Conservation (phyloP, 2,329 filamentous ascomycete genomes). For the Aspergillus arachidicola region DNA sequence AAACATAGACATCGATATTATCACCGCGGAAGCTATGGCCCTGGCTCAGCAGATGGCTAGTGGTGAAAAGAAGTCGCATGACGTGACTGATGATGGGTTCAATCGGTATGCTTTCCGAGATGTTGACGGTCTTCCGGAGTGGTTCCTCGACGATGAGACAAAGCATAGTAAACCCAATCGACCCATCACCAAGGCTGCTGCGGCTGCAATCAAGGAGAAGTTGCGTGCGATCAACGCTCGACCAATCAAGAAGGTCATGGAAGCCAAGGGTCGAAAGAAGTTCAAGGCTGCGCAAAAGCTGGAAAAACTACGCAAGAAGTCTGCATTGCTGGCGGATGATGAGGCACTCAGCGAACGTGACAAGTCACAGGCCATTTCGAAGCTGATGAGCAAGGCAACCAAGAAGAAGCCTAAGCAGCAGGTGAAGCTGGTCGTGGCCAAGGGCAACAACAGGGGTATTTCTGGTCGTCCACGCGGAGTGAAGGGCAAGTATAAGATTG, state of each 20-base stretch:
- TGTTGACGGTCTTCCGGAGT: slow-evolving; percentile 87
- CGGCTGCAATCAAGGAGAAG: slow-evolving; percentile 92
- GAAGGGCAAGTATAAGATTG: slow-evolving; percentile 97
- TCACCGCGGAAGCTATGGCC: slow-evolving; percentile 99
- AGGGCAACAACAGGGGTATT: slow-evolving; percentile 80
- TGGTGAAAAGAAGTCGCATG: slow-evolving; percentile 75
- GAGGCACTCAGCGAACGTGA: slow-evolving; percentile 95
- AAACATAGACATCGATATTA: slow-evolving; percentile 83
- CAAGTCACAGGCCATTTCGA: slow-evolving; percentile 82
- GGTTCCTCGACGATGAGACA: slow-evolving; percentile 93
- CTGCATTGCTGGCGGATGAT: slow-evolving; percentile 82
- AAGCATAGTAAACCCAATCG: slow-evolving; percentile 81
- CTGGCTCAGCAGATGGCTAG: slow-evolving; percentile 89
- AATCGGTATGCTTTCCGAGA: slow-evolving; percentile 93
- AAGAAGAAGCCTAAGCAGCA: slow-evolving; percentile 85
- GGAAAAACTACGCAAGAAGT: slow-evolving; percentile 97
- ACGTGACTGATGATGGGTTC: slow-evolving; percentile 87
- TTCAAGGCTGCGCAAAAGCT: slow-evolving; percentile 87
- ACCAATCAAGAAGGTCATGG: slow-evolving; percentile 98
- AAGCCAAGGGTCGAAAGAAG: slow-evolving; percentile 96
- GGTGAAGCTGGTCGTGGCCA: slow-evolving; percentile 86
- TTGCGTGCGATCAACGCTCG: slow-evolving; percentile 87
- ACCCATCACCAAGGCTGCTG: slow-evolving; percentile 89
- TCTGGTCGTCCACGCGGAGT: slow-evolving; percentile 85
- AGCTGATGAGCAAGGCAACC: slow-evolving; percentile 76